phyloP scores from a whole-genome alignment of 768 basidiomycete species.

The Coprinopsis strossmayeri region DNA sequence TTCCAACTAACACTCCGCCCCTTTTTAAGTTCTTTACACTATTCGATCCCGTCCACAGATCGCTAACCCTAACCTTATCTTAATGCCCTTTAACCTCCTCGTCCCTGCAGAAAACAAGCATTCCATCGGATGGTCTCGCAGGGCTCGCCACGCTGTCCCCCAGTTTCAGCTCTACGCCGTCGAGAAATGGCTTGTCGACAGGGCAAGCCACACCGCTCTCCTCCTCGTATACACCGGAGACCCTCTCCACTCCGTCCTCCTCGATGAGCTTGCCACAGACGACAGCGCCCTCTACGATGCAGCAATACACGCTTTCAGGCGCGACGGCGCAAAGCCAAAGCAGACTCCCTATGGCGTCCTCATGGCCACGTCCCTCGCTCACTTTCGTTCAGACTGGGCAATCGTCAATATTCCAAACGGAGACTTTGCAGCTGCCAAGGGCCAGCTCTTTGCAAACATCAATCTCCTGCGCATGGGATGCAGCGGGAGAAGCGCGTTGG shows the following conservation, averaged over 20 bases:
- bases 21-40: background rate
- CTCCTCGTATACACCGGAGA: slow-evolving; percentile 77
- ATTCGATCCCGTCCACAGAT: slow-evolving; percentile 8
- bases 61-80: slow-evolving; percentile 9
- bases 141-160: slow-evolving; percentile 31
- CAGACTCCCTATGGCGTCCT: slow-evolving; percentile 64
- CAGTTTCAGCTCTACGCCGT: slow-evolving; percentile 84
- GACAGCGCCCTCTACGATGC: slow-evolving; percentile 39
- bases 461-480: slow-evolving; percentile 81
- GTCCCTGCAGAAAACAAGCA: slow-evolving; percentile 11
- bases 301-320: slow-evolving; percentile 52
- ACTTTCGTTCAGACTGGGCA: slow-evolving; percentile 84
- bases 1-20: background rate
- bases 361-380: slow-evolving; percentile 79
- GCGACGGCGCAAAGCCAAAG: slow-evolving; percentile 70
- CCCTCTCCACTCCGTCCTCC: slow-evolving; percentile 48
- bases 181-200: slow-evolving; percentile 78
- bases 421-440: slow-evolving; percentile 53
- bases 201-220: slow-evolving; percentile 50
- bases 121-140: background rate
- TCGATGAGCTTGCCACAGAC: background rate
- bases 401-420: slow-evolving; percentile 76
- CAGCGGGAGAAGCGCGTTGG: slow-evolving; percentile 68
- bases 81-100: slow-evolving; percentile 17
- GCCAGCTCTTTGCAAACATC: slow-evolving; percentile 75